Conservation (phyloP, 208 protist genomes). For the Leishmania turanica region DNA sequence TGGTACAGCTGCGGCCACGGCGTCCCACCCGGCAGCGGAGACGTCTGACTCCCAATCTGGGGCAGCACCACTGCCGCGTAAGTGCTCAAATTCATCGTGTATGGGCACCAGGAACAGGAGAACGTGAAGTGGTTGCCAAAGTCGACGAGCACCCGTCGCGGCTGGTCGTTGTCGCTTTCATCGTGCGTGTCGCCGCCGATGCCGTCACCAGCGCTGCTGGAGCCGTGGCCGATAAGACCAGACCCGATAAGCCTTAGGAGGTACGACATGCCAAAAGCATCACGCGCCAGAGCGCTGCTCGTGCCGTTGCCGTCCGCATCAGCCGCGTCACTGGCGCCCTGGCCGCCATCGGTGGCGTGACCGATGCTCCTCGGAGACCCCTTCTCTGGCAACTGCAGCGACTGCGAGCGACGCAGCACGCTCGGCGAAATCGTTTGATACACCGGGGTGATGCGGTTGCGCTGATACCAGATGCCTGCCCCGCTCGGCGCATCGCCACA, state of each 20-base stretch:
- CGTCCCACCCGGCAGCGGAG: conserved; percentile 16
- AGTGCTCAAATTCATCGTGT: conserved; percentile 22
- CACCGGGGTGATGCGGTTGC: conserved; percentile 50
- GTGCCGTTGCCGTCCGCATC: neutral
- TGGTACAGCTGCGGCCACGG: conserved; percentile 33
- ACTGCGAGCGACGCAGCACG: conserved; percentile 18
- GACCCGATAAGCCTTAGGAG: conserved; percentile 19
- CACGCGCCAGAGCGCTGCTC: neutral
- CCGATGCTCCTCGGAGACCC: neutral
- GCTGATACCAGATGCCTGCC: conserved; percentile 60
- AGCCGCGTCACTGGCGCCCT: neutral
- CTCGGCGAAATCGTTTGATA: conserved; percentile 29
- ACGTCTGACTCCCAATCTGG: conserved; percentile 20
- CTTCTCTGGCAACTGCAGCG: conserved; percentile 9
- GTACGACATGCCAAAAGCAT: conserved; percentile 23
- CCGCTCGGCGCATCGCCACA: conserved; percentile 57
- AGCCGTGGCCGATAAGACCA: conserved; percentile 9
- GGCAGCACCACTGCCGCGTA: conserved; percentile 26
- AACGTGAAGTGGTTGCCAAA: conserved; percentile 33
- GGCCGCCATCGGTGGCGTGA: neutral
- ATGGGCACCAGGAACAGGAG: conserved; percentile 28
- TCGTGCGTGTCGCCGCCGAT: neutral
- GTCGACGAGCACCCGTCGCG: conserved; percentile 33
- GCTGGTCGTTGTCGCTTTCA: neutral
- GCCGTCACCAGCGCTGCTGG: neutral